Percentiles rank a stretch among this genome's conserved stretches.
These are phyloP conservation scores for Epichloe uncinata DNA, from an alignment of 2,329 filamentous ascomycete species.

Conservation along the genomic window DNA sequence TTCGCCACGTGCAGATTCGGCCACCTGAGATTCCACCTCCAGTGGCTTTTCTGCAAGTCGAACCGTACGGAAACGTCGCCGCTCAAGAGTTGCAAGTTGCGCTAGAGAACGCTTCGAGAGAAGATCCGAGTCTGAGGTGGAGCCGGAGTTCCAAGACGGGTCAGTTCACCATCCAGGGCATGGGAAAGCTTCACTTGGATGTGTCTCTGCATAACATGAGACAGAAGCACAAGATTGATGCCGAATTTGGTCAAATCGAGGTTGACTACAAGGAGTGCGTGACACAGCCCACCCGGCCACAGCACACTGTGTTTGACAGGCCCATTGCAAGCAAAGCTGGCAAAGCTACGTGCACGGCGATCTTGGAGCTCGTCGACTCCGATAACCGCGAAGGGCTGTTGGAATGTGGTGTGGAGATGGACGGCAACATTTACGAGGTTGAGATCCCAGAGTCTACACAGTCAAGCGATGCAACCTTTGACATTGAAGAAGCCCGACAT, in stretches of 20 bases:
- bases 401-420: conserved; percentile 36
- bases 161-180: conserved; percentile 84
- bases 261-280: conserved; percentile 90
- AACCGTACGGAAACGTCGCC: conserved; percentile 63
- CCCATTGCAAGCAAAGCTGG: conserved; percentile 68
- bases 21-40: conserved; percentile 84
- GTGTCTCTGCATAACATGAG: conserved; percentile 81
- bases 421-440: conserved; percentile 57
- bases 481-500: conserved; percentile 36
- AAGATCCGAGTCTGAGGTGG: conserved; percentile 86
- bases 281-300: conserved; percentile 39
- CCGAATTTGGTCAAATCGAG: conserved; percentile 80
- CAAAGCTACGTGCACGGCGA: conserved; percentile 61
- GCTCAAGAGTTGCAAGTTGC: conserved; percentile 68
- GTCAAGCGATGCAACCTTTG: conserved; percentile 35
- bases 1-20: conserved; percentile 68
- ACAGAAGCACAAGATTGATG: conserved; percentile 76
- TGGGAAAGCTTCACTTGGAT: conserved; percentile 93
- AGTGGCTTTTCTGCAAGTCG: conserved; percentile 92
- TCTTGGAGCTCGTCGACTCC: conserved; percentile 46
- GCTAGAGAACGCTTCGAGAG: conserved; percentile 65
- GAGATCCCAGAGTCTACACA: conserved; percentile 36
- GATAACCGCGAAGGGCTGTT: conserved; percentile 24
- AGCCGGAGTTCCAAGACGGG: conserved; percentile 79
- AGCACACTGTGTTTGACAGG: conserved; percentile 58